Base-by-base conservation (phyloP, 768 basidiomycete genomes). In the Pisolithus microcarpus region DNA sequence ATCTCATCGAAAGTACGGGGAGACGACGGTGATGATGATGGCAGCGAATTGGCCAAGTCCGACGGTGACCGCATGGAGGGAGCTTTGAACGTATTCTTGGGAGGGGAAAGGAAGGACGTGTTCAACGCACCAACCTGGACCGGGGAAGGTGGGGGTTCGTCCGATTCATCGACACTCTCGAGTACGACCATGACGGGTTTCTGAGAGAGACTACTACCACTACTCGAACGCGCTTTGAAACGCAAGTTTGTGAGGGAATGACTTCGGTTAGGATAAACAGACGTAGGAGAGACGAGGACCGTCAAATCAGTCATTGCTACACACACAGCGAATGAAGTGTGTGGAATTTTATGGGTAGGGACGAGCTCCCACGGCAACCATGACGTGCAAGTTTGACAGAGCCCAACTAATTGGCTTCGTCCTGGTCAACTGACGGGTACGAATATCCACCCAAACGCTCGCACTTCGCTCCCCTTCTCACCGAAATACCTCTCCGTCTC, bases 391-490 rank as follows among this genome's bases (percentile, higher is more conserved):
- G n/a, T n/a, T n/a, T n/a, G n/a, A n/a, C n/a, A n/a, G n/a, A n/a
- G n/a, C n/a, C n/a, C n/a, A n/a, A n/a, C n/a, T n/a, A n/a, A n/a
- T n/a, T n/a, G n/a, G n/a, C n/a, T n/a, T n/a, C n/a, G n/a, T n/a
- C n/a, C n/a, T n/a, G 5, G 28, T 30, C 8, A 9, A 10, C 8
- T 30, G 30, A 57, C 53, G 15, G 65, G 65, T 49, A 81, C 56
- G 56, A 82, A 83, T 1, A 82, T 75, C 82, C 81, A 84, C 34
- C 81, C 81, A 61, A 81, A 82, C 4, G 71, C 70, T 57, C 77
- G 70, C 34, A 82, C 77, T 60, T 82, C 77, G 38, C 72, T 74
- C 0, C 80, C 80, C 50, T 75, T 76, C 45, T 72, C 72, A 34
- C 79, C 80, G 45, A 85, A 76, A 58, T 76, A 84, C 40, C 81